Evolutionary conservation across 2,329 filamentous ascomycete species (phyloP).

Genomic region (Chrysoporthe deuterocubensis): DNA sequence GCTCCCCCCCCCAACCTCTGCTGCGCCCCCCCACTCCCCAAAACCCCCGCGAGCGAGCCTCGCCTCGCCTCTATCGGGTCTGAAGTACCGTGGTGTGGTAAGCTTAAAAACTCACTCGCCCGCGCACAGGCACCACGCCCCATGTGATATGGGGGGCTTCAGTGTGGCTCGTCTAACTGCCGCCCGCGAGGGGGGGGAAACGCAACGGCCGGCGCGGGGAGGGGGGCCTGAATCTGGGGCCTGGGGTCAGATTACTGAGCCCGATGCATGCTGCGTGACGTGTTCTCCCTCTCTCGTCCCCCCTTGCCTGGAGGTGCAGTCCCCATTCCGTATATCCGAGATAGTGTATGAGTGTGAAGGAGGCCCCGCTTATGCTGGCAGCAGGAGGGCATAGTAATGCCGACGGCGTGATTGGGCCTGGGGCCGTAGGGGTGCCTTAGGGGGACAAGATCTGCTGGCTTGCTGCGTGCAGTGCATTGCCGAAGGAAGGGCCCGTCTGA

Average conservation of each 20-base stretch:
- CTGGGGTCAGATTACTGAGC: too few relatives aligned
- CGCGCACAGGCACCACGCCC: neutral
- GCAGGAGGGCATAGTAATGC: neutral
- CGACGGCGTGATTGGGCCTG: neutral
- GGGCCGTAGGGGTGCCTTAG: neutral
- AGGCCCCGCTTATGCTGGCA: neutral
- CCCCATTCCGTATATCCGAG: too few relatives aligned
- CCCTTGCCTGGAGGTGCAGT: too few relatives aligned
- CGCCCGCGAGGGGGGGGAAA: neutral
- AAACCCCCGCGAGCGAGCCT: too few relatives aligned
- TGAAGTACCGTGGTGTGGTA: neutral
- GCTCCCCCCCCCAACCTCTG: too few relatives aligned
- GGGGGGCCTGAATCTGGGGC: too few relatives aligned
- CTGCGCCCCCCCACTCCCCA: too few relatives aligned
- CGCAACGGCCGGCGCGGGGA: neutral
- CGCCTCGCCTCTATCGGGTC: too few relatives aligned
- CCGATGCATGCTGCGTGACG: too few relatives aligned
- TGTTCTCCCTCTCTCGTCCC: too few relatives aligned
- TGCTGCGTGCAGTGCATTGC: too few relatives aligned
- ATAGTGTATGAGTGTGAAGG: neutral
- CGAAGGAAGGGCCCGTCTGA: too few relatives aligned
- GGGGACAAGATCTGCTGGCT: neutral
- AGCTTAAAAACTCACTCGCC: neutral
- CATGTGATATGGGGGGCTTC: neutral
- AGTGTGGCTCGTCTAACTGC: neutral